These are phyloP conservation scores for Nannochloropsis gaditana DNA, from an alignment of 108 stramenopile genomes.

Conservation along the genomic window DNA sequence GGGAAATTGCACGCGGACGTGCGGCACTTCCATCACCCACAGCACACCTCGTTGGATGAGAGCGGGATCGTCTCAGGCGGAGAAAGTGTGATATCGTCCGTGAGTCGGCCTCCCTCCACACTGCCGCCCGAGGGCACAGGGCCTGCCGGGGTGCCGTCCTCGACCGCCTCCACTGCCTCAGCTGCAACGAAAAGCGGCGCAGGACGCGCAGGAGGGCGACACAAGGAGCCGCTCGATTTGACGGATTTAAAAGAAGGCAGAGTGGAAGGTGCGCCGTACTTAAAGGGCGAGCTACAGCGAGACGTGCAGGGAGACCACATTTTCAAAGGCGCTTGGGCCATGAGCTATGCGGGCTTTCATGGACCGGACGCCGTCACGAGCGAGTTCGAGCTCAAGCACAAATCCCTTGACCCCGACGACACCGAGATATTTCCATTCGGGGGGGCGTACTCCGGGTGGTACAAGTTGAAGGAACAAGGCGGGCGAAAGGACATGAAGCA, in stretches of 20 bases:
- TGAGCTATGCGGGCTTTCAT: constrained; percentile 14
- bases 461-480: background rate
- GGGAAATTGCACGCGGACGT: too few relatives aligned
- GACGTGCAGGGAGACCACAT: constrained; percentile 17
- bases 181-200: background rate
- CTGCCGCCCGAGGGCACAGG: background rate
- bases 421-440: background rate
- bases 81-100: background rate
- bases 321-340: background rate
- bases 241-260: background rate
- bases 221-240: constrained; percentile 2
- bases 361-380: constrained; percentile 10
- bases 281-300: background rate
- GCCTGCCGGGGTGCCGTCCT: background rate
- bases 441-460: background rate
- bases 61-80: background rate
- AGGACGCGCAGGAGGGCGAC: background rate
- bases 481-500: constrained; percentile 11
- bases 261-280: background rate
- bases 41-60: background rate
- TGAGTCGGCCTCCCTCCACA: background rate
- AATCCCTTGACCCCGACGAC: background rate
- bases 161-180: constrained; percentile 4
- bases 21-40: background rate
- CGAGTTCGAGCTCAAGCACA: background rate